Percentiles rank a stretch among this genome's conserved stretches.
These are phyloP conservation scores for Clonostachys solani DNA, from an alignment of 2,329 filamentous ascomycete genomes.

Conservation along the genomic window DNA sequence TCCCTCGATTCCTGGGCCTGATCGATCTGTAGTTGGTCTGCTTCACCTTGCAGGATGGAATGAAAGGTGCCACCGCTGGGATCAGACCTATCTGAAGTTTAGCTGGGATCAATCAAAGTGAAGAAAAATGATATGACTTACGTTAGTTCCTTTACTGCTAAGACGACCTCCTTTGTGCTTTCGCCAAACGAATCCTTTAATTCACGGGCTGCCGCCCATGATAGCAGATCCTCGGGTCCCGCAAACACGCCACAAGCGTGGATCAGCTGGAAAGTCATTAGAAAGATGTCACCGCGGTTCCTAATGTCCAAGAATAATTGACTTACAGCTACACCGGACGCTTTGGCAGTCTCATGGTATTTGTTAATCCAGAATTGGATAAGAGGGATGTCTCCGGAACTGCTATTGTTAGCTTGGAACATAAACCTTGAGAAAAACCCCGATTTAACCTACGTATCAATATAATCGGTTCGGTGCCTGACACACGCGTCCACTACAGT, in stretches of 20 bases:
- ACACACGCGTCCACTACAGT: constrained; percentile 57
- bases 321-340: not conserved
- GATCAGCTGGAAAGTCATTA: not conserved
- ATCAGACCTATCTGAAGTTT: constrained; percentile 16
- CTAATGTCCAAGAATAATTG: not conserved
- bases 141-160: not conserved
- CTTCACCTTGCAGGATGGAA: constrained; percentile 40
- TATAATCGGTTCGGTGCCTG: constrained; percentile 58
- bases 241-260: not conserved
- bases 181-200: not conserved
- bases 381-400: constrained; percentile 43
- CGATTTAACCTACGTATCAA: constrained; percentile 55
- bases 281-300: not conserved
- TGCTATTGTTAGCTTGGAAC: constrained; percentile 45
- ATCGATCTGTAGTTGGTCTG: constrained; percentile 30
- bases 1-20: constrained; percentile 6
- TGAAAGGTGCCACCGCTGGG: constrained; percentile 66
- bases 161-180: not conserved
- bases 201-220: not conserved
- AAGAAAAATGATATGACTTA: constrained; percentile 31
- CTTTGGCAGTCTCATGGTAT: not conserved
- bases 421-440: constrained; percentile 56
- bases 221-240: not conserved
- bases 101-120: constrained; percentile 37
- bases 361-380: constrained; percentile 40